Evolutionary conservation across 73 alveolate genomes (phyloP).

Genomic region (Paramecium tetraurelia): DNA sequence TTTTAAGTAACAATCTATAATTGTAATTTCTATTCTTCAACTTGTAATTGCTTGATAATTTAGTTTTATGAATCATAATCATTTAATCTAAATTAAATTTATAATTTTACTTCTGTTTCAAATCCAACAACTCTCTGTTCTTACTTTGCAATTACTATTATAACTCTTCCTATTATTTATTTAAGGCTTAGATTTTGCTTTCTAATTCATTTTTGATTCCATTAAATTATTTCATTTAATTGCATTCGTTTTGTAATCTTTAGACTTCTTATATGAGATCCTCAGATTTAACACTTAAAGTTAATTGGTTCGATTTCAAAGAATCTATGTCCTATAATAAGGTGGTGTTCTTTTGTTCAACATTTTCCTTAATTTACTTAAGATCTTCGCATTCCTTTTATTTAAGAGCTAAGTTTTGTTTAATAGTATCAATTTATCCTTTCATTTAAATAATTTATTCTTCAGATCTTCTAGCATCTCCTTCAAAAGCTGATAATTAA

Average conservation of each 20-base stretch:
- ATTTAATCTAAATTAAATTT: neutral
- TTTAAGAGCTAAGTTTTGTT: neutral
- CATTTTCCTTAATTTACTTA: constrained; percentile 4
- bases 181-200: neutral
- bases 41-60: neutral
- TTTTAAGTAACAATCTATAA: neutral
- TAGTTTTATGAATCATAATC: neutral
- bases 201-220: neutral
- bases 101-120: neutral
- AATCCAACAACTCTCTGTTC: neutral
- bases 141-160: neutral
- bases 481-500: neutral
- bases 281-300: neutral
- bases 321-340: neutral
- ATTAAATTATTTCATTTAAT: neutral
- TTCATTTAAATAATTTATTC: neutral
- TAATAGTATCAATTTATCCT: neutral
- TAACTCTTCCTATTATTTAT: neutral
- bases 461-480: constrained; percentile 44
- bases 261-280: neutral
- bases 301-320: neutral
- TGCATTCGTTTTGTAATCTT: neutral
- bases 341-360: neutral
- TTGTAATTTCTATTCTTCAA: constrained; percentile 1
- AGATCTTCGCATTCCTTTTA: constrained; percentile 37